phyloP scores from a whole-genome alignment of 2,329 filamentous ascomycete species.

The Diplocarpon mali region DNA sequence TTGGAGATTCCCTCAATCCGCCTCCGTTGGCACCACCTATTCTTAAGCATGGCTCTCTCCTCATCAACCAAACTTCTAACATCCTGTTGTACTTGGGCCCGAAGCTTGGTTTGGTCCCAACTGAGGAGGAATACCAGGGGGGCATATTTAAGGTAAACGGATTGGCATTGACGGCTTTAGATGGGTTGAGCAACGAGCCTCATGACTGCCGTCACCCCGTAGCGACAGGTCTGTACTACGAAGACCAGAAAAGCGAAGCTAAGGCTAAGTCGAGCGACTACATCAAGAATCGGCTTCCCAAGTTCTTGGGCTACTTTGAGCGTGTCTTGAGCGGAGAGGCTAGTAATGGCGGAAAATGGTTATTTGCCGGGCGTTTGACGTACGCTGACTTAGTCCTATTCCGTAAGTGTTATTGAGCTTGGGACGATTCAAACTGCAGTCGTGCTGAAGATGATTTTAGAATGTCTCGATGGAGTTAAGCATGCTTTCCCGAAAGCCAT shows the following conservation, averaged over 20 bases:
- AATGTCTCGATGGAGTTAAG: constrained; percentile 34
- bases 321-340: constrained; percentile 48
- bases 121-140: constrained; percentile 26
- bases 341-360: constrained; percentile 47
- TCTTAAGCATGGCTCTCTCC: constrained; percentile 42
- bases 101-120: constrained; percentile 9
- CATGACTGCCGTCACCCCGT: constrained; percentile 72
- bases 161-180: constrained; percentile 58
- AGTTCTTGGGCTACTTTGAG: constrained; percentile 63
- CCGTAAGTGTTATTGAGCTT: not conserved
- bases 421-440: not conserved
- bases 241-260: constrained; percentile 63
- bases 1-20: constrained; percentile 45
- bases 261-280: constrained; percentile 47
- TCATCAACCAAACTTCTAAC: constrained; percentile 59
- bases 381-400: constrained; percentile 47
- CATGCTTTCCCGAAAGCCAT: constrained; percentile 63
- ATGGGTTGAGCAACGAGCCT: constrained; percentile 54
- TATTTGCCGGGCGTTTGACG: constrained; percentile 53
- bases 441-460: not conserved
- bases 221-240: constrained; percentile 48
- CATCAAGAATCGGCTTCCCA: constrained; percentile 52
- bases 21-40: constrained; percentile 57
- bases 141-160: constrained; percentile 49
- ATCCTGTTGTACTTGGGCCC: constrained; percentile 59